Evolutionary conservation across 2,329 filamentous ascomycete genomes (phyloP), one percentile per base, ranked within the genome.

Genomic region (Cladorrhinum sp.): DNA sequence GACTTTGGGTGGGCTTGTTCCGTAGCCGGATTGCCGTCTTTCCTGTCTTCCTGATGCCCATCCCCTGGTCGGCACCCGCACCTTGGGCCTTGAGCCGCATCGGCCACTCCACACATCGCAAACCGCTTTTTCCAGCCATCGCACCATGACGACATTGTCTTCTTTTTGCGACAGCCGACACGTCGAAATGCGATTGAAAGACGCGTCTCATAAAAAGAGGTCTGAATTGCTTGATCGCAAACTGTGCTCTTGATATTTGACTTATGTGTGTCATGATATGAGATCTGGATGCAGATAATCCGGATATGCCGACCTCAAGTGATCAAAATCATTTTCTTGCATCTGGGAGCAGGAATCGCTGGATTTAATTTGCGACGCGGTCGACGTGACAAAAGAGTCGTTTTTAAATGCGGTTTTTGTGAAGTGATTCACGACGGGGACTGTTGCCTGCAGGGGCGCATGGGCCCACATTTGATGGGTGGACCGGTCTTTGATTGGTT

Each of bases 381-480:
- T 61, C 26, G 26, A 26, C 12, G 12, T 58, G 59, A 53, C n/a
- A 49, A 55, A 53, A 55, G 4, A 36, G 55, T 55, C 20, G 48
- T n/a, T 36, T 48, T 49, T 39, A 51, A 62, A 42, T 55, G 63
- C 53, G 48, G 57, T 61, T 66, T 67, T 68, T 64, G 48, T 60
- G 65, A 65, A 62, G 61, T 66, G 65, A 60, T 66, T 67, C 62
- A 56, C 62, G 57, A 62, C 48, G 51, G 56, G 59, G 55, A 59
- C 60, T 65, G 65, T 59, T 67, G 67, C 65, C 65, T 68, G 62
- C 62, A 62, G 57, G 59, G 62, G 63, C 62, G 36, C 33, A 16
- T 8, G 7, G 61, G 28, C 58, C 63, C 65, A 46, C 61, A 36
- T 48, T 60, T 28, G 3, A 6, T 7, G n/a, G 2, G 5, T 14